Conservation (phyloP, 192 early-diverging fungal species). For the Chytriomyces hyalinus region DNA sequence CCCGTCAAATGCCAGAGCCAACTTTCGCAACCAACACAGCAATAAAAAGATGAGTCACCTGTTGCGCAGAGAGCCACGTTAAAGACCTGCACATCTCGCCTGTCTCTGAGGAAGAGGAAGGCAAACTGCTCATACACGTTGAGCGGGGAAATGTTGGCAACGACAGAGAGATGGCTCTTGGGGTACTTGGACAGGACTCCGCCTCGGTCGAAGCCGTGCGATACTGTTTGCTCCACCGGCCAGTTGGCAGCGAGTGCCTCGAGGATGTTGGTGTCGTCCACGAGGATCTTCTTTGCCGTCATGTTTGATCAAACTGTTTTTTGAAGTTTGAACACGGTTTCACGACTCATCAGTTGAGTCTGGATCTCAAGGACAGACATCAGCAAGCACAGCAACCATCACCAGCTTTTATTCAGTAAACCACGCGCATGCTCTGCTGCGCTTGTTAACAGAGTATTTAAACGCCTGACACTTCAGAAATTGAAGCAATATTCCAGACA, state of each 20-base stretch:
- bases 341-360: too few relatives aligned
- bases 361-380: too few relatives aligned
- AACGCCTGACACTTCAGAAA: too few relatives aligned
- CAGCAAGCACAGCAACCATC: too few relatives aligned
- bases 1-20: too few relatives aligned
- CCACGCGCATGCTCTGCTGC: too few relatives aligned
- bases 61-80: conserved; percentile 29
- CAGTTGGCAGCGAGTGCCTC: conserved; percentile 38
- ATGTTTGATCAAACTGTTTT: too few relatives aligned
- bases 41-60: not conserved
- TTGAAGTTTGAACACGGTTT: too few relatives aligned
- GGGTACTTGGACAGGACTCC: conserved; percentile 10
- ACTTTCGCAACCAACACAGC: too few relatives aligned
- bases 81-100: conserved; percentile 31
- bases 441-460: too few relatives aligned
- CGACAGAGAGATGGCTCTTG: not conserved
- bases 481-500: too few relatives aligned
- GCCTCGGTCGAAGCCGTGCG: conserved; percentile 30
- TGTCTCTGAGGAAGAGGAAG: conserved; percentile 34
- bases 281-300: not conserved
- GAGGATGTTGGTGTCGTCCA: conserved; percentile 39
- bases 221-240: conserved; percentile 20
- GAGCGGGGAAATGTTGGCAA: conserved; percentile 15
- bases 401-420: too few relatives aligned
- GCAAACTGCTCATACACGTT: conserved; percentile 33